Base-by-base conservation (phyloP, 352 stramenopile species). In the Phytopythium cucurbitacearum region DNA sequence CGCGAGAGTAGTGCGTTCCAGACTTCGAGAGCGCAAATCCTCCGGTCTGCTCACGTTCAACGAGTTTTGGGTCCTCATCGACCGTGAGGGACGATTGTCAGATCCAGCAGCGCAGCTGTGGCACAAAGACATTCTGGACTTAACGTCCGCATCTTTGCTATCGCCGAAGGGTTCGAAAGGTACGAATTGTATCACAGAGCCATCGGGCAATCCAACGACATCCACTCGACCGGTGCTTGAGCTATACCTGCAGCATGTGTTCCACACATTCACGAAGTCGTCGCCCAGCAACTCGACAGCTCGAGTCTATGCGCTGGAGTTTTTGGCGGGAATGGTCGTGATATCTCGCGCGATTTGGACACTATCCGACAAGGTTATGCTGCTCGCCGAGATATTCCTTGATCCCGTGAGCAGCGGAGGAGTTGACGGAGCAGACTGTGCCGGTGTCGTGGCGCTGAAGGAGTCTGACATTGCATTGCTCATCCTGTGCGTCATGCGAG, bases 311-410 rank as follows among this genome's bases (percentile, higher is more conserved):
- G 79, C 68, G 8, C 62, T 85, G 39, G 76, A 88, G 44, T 86
- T 88, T 35, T 65, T 90, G 34, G 74, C 76, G 5, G 68, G 70
- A 1, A 67, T 88, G 44, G 69, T 83, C 0, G 50, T 90, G 0
- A 60, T 71, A 11, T 90, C 79, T 5, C 70, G 71, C 39, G 76
- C 76, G 53, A 87, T 90, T 40, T 90, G 79, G 79, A 58, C 62
- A 8, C 52, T 72, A 2, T 63, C 85, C 7, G 67, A 90, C 21
- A 90, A 90, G 50, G 43, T 76, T 40, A 54, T 56, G 40, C 47
- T 88, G 50, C 48, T 90, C 12, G 57, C 85, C 7, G 59, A 73
- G 48, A 48, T 90, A 11, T 90, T 90, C 52, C 65, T 82, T 40
- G 71, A 87, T 39, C 65, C 66, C 2, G 57, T 65, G 7, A 59